Conservation (phyloP, 768 basidiomycete species). For the Podaxis mareebaensis region DNA sequence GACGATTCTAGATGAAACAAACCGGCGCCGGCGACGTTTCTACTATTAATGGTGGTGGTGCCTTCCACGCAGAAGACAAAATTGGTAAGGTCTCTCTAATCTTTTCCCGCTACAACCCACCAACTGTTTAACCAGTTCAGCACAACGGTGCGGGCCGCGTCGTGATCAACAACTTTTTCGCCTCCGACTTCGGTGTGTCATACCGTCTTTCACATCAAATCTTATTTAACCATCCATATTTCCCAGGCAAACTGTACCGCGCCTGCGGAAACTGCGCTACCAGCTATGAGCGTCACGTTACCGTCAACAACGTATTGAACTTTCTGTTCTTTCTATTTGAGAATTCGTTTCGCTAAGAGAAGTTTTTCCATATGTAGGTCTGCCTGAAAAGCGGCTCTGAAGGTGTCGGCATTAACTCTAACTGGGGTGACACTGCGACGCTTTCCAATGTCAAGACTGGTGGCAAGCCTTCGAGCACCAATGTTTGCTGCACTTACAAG, state of each 20-base stretch:
- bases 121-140: conserved; percentile 21
- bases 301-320: conserved; percentile 25
- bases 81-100: conserved; percentile 21
- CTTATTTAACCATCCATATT: not conserved
- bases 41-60: conserved; percentile 28
- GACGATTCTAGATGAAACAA: conserved; percentile 26
- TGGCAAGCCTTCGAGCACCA: conserved; percentile 26
- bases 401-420: conserved; percentile 30
- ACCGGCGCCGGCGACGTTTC: conserved; percentile 29
- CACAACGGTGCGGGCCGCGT: conserved; percentile 30
- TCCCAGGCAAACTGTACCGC: conserved; percentile 29
- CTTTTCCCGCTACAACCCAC: not conserved
- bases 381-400: conserved; percentile 25
- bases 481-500: conserved; percentile 29
- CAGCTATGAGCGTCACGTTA: conserved; percentile 26
- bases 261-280: conserved; percentile 29
- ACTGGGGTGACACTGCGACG: conserved; percentile 29
- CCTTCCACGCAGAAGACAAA: conserved; percentile 28
- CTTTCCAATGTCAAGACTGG: conserved; percentile 26
- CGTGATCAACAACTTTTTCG: conserved; percentile 28
- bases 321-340: not conserved
- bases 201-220: not conserved
- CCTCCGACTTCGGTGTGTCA: conserved; percentile 25
- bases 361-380: conserved; percentile 15
- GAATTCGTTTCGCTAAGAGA: not conserved